phyloP scores from a whole-genome alignment of 2,329 filamentous ascomycete genomes.

The Hirsutella minnesotensis region DNA sequence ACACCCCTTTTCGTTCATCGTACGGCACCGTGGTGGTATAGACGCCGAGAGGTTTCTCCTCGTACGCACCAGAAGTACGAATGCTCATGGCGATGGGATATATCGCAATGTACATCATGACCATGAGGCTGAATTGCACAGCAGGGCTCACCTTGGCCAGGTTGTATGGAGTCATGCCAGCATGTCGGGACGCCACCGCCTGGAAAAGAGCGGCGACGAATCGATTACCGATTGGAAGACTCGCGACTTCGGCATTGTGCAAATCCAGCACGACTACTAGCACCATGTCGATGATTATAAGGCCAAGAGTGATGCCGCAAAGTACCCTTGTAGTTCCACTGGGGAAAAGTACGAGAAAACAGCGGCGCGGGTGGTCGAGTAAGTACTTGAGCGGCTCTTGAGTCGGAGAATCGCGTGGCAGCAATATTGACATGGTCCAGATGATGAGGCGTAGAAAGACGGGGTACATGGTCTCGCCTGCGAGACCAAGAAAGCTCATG shows the following conservation, averaged over 20 bases:
- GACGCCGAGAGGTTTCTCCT: conserved; percentile 48
- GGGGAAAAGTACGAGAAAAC: conserved; percentile 52
- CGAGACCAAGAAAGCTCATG: conserved; percentile 35
- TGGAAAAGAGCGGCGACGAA: conserved; percentile 48
- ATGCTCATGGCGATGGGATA: conserved; percentile 51
- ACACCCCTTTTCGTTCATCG: conserved; percentile 15
- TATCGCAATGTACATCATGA: conserved; percentile 56
- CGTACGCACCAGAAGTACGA: conserved; percentile 46
- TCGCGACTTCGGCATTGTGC: conserved; percentile 35
- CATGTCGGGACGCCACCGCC: conserved; percentile 35
- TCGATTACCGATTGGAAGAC: conserved; percentile 30
- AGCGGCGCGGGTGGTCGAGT: conserved; percentile 49
- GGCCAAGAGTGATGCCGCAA: conserved; percentile 32
- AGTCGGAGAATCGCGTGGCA: conserved; percentile 24
- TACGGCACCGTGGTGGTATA: conserved; percentile 28
- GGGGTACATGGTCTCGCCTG: conserved; percentile 45
- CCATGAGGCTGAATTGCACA: conserved; percentile 44
- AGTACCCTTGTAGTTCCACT: conserved; percentile 47
- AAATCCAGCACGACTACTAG: conserved; percentile 41
- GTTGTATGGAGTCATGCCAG: conserved; percentile 36
- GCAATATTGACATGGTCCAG: conserved; percentile 39
- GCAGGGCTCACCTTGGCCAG: conserved; percentile 38
- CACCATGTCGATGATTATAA: conserved; percentile 43
- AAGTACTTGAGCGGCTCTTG: conserved; percentile 40
- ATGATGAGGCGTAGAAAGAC: conserved; percentile 45